Conservation (phyloP, 371 early-diverging fungal genomes). For the Mortierella sp. region DNA sequence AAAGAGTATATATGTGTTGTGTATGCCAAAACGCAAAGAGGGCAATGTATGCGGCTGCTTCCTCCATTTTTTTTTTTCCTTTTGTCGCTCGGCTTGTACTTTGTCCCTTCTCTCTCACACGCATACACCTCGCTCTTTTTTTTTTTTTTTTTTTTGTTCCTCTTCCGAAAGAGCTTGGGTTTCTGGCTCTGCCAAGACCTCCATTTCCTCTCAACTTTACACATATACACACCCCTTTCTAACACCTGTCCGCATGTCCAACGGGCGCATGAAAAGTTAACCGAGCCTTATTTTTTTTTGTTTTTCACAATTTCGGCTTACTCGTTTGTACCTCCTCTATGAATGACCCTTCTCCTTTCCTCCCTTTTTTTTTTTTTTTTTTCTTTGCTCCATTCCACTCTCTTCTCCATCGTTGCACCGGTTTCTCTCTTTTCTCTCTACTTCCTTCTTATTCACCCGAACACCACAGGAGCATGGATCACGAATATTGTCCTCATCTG, state of each 20-base stretch:
- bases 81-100: background rate
- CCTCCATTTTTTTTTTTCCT: background rate
- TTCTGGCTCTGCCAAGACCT: too few relatives aligned
- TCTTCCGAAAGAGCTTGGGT: background rate
- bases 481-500: conserved; percentile 85
- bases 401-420: background rate
- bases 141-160: background rate
- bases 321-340: background rate
- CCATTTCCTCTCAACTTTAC: too few relatives aligned
- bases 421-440: conserved; percentile 7
- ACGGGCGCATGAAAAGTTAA: too few relatives aligned
- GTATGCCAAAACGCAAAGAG: too few relatives aligned
- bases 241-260: too few relatives aligned
- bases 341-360: background rate
- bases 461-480: conserved; percentile 87
- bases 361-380: background rate
- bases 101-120: background rate
- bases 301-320: too few relatives aligned
- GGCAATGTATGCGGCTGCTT: background rate
- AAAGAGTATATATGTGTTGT: too few relatives aligned
- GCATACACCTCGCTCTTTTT: background rate
- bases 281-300: too few relatives aligned
- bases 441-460: background rate
- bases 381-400: conserved; percentile 9
- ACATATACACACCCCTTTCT: too few relatives aligned